Evolutionary conservation across 495 filamentous ascomycete species (phyloP).

Genomic region (Penicillium desertorum): DNA sequence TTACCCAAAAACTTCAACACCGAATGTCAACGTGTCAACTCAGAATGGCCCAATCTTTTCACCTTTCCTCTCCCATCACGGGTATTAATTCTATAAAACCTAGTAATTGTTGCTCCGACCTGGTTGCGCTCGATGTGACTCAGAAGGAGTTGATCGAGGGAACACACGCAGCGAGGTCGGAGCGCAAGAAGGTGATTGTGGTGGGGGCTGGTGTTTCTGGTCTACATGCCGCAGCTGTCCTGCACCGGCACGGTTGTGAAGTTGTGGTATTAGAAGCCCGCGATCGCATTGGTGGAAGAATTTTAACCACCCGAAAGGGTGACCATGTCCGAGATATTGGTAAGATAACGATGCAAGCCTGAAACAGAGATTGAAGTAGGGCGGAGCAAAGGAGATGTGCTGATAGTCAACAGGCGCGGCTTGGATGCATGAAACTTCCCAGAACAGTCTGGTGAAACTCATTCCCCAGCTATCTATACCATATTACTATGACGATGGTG

Average conservation of each 20-base stretch:
- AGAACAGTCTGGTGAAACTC: constrained; percentile 28
- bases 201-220: constrained; percentile 29
- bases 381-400: background rate
- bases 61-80: constrained; percentile 17
- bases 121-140: constrained; percentile 24
- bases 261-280: constrained; percentile 29
- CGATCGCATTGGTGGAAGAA: constrained; percentile 30
- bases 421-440: constrained; percentile 33
- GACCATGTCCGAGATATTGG: constrained; percentile 25
- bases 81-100: constrained; percentile 19
- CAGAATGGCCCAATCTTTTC: constrained; percentile 27
- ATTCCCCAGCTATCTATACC: constrained; percentile 23
- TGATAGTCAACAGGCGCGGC: constrained; percentile 18
- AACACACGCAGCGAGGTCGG: constrained; percentile 24
- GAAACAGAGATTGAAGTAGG: background rate
- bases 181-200: constrained; percentile 28
- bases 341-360: constrained; percentile 11
- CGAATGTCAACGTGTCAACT: constrained; percentile 30
- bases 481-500: constrained; percentile 29
- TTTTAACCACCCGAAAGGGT: constrained; percentile 22
- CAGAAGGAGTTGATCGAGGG: constrained; percentile 19
- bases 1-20: background rate
- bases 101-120: constrained; percentile 30
- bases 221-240: constrained; percentile 22
- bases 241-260: constrained; percentile 22